Conservation (phyloP, 805 yeast genomes). For the Komagataella phaffii region DNA sequence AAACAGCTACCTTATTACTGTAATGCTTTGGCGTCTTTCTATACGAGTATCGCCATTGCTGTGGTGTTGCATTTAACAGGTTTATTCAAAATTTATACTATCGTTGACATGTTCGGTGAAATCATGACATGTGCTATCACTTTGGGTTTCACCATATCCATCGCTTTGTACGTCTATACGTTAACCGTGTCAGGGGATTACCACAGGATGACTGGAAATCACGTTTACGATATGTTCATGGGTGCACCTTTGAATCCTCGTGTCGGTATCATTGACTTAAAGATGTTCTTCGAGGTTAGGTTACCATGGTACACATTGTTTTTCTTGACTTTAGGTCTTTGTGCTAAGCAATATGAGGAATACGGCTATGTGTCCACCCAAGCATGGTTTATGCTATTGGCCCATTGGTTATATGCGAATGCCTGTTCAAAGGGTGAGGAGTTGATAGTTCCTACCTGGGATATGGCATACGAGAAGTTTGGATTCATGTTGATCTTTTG, state of each 20-base stretch:
- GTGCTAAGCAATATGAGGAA: constrained; percentile 64
- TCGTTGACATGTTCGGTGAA: constrained; percentile 76
- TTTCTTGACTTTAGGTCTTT: constrained; percentile 63
- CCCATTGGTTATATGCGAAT: constrained; percentile 91
- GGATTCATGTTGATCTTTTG: constrained; percentile 99
- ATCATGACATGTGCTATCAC: constrained; percentile 87
- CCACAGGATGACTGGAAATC: constrained; percentile 86
- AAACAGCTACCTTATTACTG: constrained; percentile 85
- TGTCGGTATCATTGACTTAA: constrained; percentile 81
- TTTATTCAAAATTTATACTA: constrained; percentile 56
- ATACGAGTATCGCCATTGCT: constrained; percentile 46
- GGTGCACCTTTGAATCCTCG: constrained; percentile 97
- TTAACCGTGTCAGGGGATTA: constrained; percentile 56
- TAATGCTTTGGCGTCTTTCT: constrained; percentile 81
- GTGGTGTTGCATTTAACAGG: constrained; percentile 61
- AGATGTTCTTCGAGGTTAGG: constrained; percentile 96
- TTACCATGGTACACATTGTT: constrained; percentile 91
- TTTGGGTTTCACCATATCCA: constrained; percentile 59
- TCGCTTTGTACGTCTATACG: constrained; percentile 59
- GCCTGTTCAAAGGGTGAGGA: constrained; percentile 98
- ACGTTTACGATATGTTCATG: constrained; percentile 85
- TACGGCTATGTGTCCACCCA: constrained; percentile 77
- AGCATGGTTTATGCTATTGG: constrained; percentile 57
- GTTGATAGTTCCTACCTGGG: constrained; percentile 96
- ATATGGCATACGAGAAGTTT: constrained; percentile 97